These are phyloP conservation scores for Fusarium begoniae DNA, from an alignment of 2,329 filamentous ascomycete genomes.

Conservation along the genomic window DNA sequence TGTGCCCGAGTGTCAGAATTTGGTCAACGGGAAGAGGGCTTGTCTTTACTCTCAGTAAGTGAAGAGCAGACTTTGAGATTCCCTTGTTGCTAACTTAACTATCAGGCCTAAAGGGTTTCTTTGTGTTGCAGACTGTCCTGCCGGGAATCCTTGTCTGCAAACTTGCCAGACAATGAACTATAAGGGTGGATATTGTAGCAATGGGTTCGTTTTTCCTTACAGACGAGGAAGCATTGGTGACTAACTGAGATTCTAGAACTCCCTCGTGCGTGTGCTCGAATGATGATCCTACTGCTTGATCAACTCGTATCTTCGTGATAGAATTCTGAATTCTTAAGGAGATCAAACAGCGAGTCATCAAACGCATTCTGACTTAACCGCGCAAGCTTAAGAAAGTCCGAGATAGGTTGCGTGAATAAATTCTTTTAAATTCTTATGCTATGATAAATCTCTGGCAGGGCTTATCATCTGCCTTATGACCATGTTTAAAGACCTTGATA, in stretches of 20 bases:
- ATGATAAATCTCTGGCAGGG: too few species aligned
- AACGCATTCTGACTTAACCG: accelerated
- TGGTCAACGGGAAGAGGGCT: background rate
- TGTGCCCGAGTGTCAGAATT: background rate
- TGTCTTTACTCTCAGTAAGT: background rate
- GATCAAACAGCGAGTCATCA: too few species aligned
- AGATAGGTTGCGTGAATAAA: too few species aligned
- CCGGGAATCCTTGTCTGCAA: background rate
- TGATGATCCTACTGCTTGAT: background rate
- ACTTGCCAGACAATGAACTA: background rate
- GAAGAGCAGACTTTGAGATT: too few species aligned
- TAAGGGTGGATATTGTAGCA: background rate
- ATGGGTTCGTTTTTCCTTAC: background rate
- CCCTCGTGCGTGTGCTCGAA: background rate
- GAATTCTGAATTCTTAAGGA: too few species aligned
- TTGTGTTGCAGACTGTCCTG: accelerated
- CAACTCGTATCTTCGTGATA: too few species aligned
- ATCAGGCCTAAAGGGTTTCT: background rate
- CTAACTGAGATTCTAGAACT: background rate
- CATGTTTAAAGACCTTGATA: too few species aligned
- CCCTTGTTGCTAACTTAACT: too few species aligned
- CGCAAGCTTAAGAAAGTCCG: too few species aligned
- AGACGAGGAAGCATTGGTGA: too few species aligned
- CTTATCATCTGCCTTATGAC: too few species aligned
- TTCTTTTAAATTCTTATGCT: too few species aligned